Percentiles rank a stretch among this genome's conserved stretches.
Conservation (phyloP, 1,139 yeast species). For the Petasospora rhodanensis region DNA sequence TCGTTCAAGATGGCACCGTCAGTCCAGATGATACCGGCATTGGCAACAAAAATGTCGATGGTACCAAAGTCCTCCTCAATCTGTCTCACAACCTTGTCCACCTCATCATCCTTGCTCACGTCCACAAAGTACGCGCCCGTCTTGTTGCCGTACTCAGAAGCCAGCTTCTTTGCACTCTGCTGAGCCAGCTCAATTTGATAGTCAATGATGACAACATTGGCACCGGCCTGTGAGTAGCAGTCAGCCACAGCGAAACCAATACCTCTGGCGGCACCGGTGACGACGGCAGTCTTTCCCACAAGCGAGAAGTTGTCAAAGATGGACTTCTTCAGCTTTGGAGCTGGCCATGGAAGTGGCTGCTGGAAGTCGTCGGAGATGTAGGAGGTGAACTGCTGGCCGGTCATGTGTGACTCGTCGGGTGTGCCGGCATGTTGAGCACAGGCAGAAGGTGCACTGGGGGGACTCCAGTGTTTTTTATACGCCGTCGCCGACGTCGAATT, state of each 20-base stretch:
- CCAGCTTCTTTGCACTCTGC: conserved; percentile 52
- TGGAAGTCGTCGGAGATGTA: conserved; percentile 29
- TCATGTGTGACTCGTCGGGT: too few species aligned
- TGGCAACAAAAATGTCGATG: conserved; percentile 81
- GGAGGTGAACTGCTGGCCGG: conserved; percentile 18
- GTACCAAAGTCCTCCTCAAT: conserved; percentile 68
- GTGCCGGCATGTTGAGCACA: too few species aligned
- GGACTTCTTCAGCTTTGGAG: conserved; percentile 27
- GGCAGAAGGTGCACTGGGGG: too few species aligned
- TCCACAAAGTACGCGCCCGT: conserved; percentile 72
- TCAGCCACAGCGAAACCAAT: conserved; percentile 82
- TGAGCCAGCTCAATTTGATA: conserved; percentile 60
- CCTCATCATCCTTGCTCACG: conserved; percentile 54
- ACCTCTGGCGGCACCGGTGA: conserved; percentile 84
- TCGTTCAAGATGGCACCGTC: conserved; percentile 62
- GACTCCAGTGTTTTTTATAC: too few species aligned
- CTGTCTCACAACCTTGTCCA: conserved; percentile 49
- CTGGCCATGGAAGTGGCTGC: conserved; percentile 26
- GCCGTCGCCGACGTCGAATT: too few species aligned
- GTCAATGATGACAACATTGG: conserved; percentile 74
- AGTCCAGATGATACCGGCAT: conserved; percentile 88
- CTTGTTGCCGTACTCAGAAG: conserved; percentile 58
- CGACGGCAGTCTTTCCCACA: conserved; percentile 78
- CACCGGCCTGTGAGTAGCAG: conserved; percentile 88
- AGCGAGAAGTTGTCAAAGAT: conserved; percentile 53